Conservation (phyloP, 805 yeast species). For the Scheffersomyces stipitis region DNA sequence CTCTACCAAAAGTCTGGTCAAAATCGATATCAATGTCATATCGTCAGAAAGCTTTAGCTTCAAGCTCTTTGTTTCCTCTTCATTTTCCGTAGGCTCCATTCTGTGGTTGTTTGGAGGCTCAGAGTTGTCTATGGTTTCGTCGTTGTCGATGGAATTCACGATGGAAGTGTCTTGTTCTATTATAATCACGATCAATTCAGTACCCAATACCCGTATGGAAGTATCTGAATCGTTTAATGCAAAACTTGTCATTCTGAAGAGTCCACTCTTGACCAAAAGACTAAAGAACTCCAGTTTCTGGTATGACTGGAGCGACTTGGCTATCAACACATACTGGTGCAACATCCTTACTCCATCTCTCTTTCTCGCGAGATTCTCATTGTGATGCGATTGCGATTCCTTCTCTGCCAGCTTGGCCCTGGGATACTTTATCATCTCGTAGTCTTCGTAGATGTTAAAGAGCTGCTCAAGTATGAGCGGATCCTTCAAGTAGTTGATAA, state of each 20-base stretch:
- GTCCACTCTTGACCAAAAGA: slow-evolving; percentile 62
- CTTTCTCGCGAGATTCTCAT: slow-evolving; percentile 12
- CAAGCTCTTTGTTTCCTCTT: slow-evolving; percentile 16
- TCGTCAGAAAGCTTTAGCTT: slow-evolving; percentile 48
- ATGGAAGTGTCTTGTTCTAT: slow-evolving; percentile 80
- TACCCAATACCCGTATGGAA: slow-evolving; percentile 63
- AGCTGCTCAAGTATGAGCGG: slow-evolving; percentile 53
- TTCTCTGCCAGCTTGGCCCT: neutral
- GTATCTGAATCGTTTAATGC: slow-evolving; percentile 57
- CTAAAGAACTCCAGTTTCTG: slow-evolving; percentile 69
- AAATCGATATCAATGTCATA: slow-evolving; percentile 53
- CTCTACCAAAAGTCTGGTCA: slow-evolving; percentile 58
- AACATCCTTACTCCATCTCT: slow-evolving; percentile 75
- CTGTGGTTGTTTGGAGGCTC: slow-evolving; percentile 20
- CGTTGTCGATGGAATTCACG: slow-evolving; percentile 41
- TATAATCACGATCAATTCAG: slow-evolving; percentile 76
- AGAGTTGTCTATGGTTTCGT: slow-evolving; percentile 27
- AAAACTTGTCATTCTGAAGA: slow-evolving; percentile 67
- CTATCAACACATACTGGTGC: slow-evolving; percentile 75
- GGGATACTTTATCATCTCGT: slow-evolving; percentile 5
- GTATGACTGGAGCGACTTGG: slow-evolving; percentile 60
- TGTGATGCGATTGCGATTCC: neutral
- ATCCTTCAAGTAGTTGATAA: slow-evolving; percentile 58
- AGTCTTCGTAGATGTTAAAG: slow-evolving; percentile 53
- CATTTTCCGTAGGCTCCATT: slow-evolving; percentile 1